A percentile compares a stretch with the other conserved stretches of the same genome.
Conservation (phyloP, 192 early-diverging fungal species). For the Backusella westeae region DNA sequence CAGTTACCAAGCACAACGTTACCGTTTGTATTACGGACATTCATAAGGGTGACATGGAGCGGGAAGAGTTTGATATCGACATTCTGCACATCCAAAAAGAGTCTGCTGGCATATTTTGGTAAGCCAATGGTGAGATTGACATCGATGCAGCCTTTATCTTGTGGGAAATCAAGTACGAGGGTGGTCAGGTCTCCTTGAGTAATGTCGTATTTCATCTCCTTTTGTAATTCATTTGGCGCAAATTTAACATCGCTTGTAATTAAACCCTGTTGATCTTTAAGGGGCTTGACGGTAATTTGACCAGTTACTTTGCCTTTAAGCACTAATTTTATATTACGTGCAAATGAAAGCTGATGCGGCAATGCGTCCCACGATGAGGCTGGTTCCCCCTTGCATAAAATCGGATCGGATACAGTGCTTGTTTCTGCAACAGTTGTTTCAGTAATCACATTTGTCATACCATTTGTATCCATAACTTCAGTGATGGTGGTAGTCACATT, state of each 20-base stretch:
- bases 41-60: background rate
- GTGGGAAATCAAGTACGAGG: background rate
- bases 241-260: background rate
- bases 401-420: background rate
- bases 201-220: background rate
- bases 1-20: background rate
- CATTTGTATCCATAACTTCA: background rate
- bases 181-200: background rate
- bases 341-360: background rate
- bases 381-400: background rate
- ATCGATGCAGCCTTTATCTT: background rate
- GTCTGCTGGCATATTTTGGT: background rate
- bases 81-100: background rate
- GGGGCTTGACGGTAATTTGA: background rate
- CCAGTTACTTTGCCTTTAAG: background rate
- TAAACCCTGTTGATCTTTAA: background rate
- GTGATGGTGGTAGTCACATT: background rate
- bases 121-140: background rate
- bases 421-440: background rate
- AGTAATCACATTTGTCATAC: constrained; percentile 1
- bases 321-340: background rate
- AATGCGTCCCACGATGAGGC: background rate
- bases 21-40: background rate
- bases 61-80: background rate
- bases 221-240: background rate